Evolutionary conservation across 495 filamentous ascomycete genomes (phyloP).

Genomic region (Penicillium goetzii): DNA sequence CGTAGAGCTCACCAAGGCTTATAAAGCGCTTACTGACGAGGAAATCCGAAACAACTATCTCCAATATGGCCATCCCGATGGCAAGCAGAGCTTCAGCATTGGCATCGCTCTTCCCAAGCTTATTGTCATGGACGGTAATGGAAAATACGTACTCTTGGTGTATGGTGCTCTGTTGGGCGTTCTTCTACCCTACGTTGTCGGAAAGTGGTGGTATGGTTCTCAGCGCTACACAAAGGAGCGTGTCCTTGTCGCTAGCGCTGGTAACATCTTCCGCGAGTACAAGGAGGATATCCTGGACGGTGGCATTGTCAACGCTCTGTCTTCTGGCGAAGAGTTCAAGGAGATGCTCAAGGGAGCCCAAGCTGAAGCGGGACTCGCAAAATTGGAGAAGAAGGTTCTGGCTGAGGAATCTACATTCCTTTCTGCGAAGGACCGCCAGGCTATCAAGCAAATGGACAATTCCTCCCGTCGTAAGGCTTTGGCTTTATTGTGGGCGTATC

Average conservation of each 20-base stretch:
- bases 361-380: conserved; percentile 73
- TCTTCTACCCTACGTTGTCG: conserved; percentile 88
- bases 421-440: conserved; percentile 59
- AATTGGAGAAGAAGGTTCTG: conserved; percentile 77
- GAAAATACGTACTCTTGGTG: conserved; percentile 90
- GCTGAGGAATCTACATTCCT: conserved; percentile 56
- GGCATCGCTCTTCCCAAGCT: conserved; percentile 94
- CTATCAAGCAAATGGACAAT: conserved; percentile 72
- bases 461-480: conserved; percentile 81
- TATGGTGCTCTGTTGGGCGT: conserved; percentile 88
- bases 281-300: conserved; percentile 78
- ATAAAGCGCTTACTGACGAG: conserved; percentile 96
- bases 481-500: conserved; percentile 90
- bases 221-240: conserved; percentile 89
- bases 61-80: conserved; percentile 94
- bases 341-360: conserved; percentile 71
- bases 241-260: conserved; percentile 87
- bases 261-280: conserved; percentile 91
- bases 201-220: conserved; percentile 98
- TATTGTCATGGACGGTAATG: conserved; percentile 89
- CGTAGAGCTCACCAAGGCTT: conserved; percentile 94
- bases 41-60: conserved; percentile 95
- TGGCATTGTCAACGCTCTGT: conserved; percentile 77
- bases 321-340: conserved; percentile 80
- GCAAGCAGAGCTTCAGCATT: conserved; percentile 97